Conservation (phyloP, 75 land plant species). For the Ceratopteris richardii region DNA sequence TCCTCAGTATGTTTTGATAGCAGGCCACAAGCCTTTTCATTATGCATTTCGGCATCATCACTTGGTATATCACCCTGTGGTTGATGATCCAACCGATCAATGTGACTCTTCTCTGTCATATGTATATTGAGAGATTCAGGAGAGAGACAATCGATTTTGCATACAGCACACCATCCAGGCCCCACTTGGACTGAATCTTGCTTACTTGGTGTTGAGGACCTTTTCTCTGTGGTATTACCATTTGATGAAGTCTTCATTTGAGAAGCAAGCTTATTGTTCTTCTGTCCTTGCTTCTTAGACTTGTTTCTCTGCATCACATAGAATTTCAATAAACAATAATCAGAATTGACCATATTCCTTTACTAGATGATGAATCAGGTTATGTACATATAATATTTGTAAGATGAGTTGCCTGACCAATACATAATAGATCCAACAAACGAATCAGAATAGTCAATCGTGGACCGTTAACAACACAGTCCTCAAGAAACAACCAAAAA, state of each 20-base stretch:
- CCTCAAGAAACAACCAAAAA: no score
- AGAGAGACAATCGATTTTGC: constrained; percentile 9
- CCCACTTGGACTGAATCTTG: background rate
- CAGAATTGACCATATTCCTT: background rate
- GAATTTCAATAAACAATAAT: background rate
- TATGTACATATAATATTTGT: no score
- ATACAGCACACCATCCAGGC: constrained; percentile 15
- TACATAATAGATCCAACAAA: no score
- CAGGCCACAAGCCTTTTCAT: background rate
- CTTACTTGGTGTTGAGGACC: no score
- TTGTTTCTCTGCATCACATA: background rate
- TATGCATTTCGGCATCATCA: no score
- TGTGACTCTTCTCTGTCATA: constrained; percentile 10
- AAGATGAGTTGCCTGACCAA: no score
- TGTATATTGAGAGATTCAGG: constrained; percentile 8
- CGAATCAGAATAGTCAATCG: no score
- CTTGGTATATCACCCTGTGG: background rate
- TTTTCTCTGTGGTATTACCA: background rate
- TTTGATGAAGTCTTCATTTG: background rate
- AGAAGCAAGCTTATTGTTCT: background rate
- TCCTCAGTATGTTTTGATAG: background rate
- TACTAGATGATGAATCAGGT: no score
- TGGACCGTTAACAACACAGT: no score
- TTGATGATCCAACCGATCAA: background rate
- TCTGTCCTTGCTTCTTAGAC: background rate